Evolutionary conservation across 768 basidiomycete species (phyloP), one percentile per base, ranked within the genome.

Genomic region (Lactarius sp.): DNA sequence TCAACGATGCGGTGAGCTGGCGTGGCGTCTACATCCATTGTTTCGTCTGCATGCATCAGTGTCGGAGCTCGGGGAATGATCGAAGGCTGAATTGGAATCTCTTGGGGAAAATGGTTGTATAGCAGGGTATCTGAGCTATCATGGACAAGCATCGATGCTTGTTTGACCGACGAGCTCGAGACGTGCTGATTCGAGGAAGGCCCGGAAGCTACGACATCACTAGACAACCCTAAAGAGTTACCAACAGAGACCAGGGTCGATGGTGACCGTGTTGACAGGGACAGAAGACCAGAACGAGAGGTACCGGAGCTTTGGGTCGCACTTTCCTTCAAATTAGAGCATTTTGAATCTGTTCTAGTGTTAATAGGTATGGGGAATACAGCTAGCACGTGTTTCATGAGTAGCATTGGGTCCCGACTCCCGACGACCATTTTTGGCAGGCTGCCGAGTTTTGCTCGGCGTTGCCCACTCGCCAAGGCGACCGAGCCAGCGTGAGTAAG

Each of bases 211-310:
- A 33, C 16, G 20, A 41, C 20, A 52, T 36, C 14, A 33, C 10
- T 20, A 33, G 22, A 36, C 14, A 34, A 4, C 3, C 44, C 20
- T 34, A 27, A 49, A 27, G 52, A 13, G 33, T 34, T 58, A 44
- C 52, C 20, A n/a, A 50, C 47, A 50, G 57, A 41, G 27, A 46
- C 37, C 10, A 44, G 44, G 22, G 37, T 50, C 31, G 46, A 34
- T 5, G 31, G 44, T 5, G 5, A 6, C 31, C 6, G 56, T 49
- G 46, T 36, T 20, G 51, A 10, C 44, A 10, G 51, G 13, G 49
- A 63, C n/a, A 39, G 27, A 59, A 10, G 7, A 58, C 51, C 7
- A 63, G 62, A 33, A 36, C 18, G 44, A 39, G 56, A 10, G 9
- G 51, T 6, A 59, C 13, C 27, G 46, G 51, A 52, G 39, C 4